Conservation (phyloP, 306 rosid species). For the Fagus sylvatica region DNA sequence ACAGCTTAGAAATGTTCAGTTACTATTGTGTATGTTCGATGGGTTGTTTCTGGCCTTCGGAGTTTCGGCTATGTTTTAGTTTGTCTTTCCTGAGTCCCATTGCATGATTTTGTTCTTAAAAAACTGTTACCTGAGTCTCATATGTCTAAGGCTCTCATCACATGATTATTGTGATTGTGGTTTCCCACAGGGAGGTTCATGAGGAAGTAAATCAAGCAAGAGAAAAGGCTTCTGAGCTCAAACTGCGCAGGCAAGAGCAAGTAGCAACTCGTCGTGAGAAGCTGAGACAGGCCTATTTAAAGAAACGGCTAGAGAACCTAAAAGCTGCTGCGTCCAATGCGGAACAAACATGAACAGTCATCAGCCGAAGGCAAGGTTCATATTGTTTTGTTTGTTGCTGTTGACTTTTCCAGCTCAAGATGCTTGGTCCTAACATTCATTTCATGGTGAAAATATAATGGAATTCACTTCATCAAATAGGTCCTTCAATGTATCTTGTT, state of each 20-base stretch:
- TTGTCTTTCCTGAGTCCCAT: background rate
- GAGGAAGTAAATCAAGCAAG: constrained; percentile 85
- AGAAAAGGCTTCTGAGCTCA: constrained; percentile 77
- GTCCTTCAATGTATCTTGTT: background rate
- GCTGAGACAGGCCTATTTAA: constrained; percentile 78
- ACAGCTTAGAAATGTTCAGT: background rate
- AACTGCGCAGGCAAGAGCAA: constrained; percentile 72
- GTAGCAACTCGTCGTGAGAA: constrained; percentile 72
- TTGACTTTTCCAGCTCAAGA: constrained; percentile 2
- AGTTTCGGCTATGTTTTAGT: background rate
- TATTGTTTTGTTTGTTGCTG: background rate
- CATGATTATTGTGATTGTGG: constrained; percentile 13
- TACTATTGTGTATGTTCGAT: background rate
- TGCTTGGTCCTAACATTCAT: background rate
- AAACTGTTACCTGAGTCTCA: background rate
- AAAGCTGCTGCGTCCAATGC: constrained; percentile 62
- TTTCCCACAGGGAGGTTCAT: constrained; percentile 77
- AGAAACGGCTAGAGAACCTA: constrained; percentile 75
- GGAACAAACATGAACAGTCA: constrained; percentile 18
- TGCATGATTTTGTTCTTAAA: background rate
- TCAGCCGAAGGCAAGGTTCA: background rate
- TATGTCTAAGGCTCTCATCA: constrained; percentile 8
- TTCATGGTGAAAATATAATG: background rate
- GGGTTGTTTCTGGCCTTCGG: background rate
- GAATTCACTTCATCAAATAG: background rate